Conservation (phyloP, 2,329 filamentous ascomycete genomes). For the Cladosporium sp. region DNA sequence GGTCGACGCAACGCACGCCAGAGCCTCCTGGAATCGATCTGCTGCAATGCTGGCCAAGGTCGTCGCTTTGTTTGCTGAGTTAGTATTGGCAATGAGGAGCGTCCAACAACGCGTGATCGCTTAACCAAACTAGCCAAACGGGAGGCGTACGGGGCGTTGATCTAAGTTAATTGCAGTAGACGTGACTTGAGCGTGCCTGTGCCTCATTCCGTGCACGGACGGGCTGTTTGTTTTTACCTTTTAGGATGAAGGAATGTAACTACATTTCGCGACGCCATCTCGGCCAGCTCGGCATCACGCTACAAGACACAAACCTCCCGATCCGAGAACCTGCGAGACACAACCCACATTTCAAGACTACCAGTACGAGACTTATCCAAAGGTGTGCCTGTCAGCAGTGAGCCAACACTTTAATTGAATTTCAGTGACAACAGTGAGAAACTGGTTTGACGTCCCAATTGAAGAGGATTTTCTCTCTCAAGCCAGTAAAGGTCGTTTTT, state of each 20-base stretch:
- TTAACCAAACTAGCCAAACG: neutral
- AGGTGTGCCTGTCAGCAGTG: too few species aligned
- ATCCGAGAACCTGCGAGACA: neutral
- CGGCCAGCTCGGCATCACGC: neutral
- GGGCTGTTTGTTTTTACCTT: too few species aligned
- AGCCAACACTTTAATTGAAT: too few species aligned
- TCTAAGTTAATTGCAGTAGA: neutral
- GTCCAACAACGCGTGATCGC: neutral
- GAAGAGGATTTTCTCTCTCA: too few species aligned
- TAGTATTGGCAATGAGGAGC: neutral
- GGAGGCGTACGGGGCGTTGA: neutral
- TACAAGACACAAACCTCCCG: neutral
- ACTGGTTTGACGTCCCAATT: too few species aligned
- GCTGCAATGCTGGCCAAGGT: neutral
- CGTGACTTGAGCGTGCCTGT: neutral
- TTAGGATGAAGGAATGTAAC: slow-evolving; percentile 7
- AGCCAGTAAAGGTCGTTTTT: neutral
- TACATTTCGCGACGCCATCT: slow-evolving; percentile 1
- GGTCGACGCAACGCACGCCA: neutral
- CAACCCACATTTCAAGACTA: too few species aligned
- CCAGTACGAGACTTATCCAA: too few species aligned
- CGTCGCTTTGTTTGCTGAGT: neutral
- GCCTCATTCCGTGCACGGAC: too few species aligned
- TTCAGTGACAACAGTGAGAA: too few species aligned
- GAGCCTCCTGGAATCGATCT: neutral